phyloP scores from a whole-genome alignment of 164 flowering plant species.

The Sextonia rubra region DNA sequence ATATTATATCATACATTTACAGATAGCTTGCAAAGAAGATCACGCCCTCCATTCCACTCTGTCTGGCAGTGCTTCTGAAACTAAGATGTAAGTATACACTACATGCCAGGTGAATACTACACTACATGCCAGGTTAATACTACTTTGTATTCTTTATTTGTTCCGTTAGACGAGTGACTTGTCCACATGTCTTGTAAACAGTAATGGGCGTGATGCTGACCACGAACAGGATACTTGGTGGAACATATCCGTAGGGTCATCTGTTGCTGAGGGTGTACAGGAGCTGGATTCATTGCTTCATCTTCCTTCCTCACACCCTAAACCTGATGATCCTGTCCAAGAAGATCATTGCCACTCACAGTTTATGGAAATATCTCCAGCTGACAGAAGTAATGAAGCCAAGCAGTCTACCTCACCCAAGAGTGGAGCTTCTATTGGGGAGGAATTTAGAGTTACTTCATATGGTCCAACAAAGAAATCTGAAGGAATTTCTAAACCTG shows the following conservation, averaged over 20 bases:
- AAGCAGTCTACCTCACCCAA: neutral
- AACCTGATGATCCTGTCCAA: neutral
- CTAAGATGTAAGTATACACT: too few relatives aligned
- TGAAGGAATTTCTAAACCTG: slow-evolving; percentile 6
- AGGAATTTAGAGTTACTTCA: neutral
- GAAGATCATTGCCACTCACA: slow-evolving; percentile 1
- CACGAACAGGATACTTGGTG: too few relatives aligned
- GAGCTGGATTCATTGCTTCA: too few relatives aligned
- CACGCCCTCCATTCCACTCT: neutral
- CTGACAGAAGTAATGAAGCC: neutral
- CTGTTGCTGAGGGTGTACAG: too few relatives aligned
- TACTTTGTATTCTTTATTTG: too few relatives aligned
- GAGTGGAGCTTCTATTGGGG: neutral
- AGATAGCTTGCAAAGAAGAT: slow-evolving; percentile 4
- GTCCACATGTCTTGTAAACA: too few relatives aligned
- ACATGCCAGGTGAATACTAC: too few relatives aligned
- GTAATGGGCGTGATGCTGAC: too few relatives aligned
- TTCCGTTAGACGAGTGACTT: too few relatives aligned
- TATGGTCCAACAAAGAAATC: slow-evolving; percentile 6
- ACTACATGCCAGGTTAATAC: too few relatives aligned
- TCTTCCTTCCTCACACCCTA: slow-evolving; percentile 10
- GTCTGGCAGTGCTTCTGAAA: too few relatives aligned
- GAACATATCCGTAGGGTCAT: too few relatives aligned
- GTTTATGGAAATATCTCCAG: slow-evolving; percentile 9
- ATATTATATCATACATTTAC: slow-evolving; percentile 1